Percentiles rank a stretch among this genome's conserved stretches.
Evolutionary conservation across 1,139 yeast species (phyloP).

Genomic region (Nematodospora anomalae): DNA sequence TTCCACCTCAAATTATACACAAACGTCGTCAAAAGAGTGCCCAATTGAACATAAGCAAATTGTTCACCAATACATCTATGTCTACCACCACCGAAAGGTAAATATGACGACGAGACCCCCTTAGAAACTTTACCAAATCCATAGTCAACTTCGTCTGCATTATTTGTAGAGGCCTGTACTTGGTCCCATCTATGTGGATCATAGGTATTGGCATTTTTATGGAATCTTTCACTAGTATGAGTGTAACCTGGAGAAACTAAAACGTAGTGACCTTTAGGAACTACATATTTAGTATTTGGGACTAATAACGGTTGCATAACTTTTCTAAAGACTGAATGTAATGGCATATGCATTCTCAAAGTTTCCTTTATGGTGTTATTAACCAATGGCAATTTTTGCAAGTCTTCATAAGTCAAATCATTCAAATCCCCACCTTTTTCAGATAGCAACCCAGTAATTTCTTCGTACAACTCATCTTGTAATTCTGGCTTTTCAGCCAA

Average conservation of each 20-base stretch:
- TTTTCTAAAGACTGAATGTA: conserved; percentile 93
- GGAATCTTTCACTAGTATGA: conserved; percentile 71
- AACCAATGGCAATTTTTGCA: conserved; percentile 77
- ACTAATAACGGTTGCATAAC: conserved; percentile 77
- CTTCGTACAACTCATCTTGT: conserved; percentile 77
- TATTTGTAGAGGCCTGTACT: conserved; percentile 29
- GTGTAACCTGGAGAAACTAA: conserved; percentile 94
- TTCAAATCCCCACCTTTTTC: conserved; percentile 46
- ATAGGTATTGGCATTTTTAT: conserved; percentile 69
- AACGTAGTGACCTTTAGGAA: conserved; percentile 88
- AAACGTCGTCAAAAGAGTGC: conserved; percentile 75
- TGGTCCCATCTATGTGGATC: conserved; percentile 90
- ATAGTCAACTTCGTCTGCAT: conserved; percentile 68
- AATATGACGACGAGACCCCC: conserved; percentile 93
- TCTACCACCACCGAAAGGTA: conserved; percentile 99
- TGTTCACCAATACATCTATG: conserved; percentile 99
- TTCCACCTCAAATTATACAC: conserved; percentile 80
- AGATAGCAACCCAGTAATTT: conserved; percentile 64
- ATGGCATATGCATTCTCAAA: conserved; percentile 91
- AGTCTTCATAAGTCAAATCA: conserved; percentile 75
- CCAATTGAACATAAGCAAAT: conserved; percentile 93
- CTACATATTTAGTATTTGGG: conserved; percentile 76
- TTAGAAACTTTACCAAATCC: conserved; percentile 95
- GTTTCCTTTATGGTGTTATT: conserved; percentile 90
- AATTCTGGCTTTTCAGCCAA: conserved; percentile 82